phyloP scores from a whole-genome alignment of 1,139 yeast species.

The Meyerozyma smithsonii region DNA sequence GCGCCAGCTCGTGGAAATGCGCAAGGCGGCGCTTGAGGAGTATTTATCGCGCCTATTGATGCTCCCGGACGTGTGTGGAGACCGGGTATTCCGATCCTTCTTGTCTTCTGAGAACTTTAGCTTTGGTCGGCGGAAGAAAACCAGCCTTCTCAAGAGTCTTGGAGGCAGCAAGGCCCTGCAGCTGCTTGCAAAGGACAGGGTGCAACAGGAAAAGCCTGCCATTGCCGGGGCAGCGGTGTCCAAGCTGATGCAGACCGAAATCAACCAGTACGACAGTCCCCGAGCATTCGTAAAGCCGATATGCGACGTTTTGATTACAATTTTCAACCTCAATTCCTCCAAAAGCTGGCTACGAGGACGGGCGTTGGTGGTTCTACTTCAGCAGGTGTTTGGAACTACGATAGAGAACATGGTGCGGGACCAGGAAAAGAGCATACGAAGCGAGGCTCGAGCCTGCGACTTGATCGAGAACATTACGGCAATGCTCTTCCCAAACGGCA shows the following conservation, averaged over 20 bases:
- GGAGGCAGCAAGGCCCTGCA: background rate
- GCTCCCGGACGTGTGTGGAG: constrained; percentile 68
- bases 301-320: constrained; percentile 65
- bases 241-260: constrained; percentile 40
- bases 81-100: constrained; percentile 68
- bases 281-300: constrained; percentile 69
- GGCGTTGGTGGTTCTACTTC: constrained; percentile 75
- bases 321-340: constrained; percentile 65
- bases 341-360: constrained; percentile 81
- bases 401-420: constrained; percentile 66
- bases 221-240: constrained; percentile 9
- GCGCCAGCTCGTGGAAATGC: constrained; percentile 56
- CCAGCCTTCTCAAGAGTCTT: background rate
- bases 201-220: background rate
- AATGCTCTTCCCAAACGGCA: constrained; percentile 65
- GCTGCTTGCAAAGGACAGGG: background rate
- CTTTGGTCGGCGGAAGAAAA: background rate
- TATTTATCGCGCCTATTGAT: constrained; percentile 56
- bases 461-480: constrained; percentile 39
- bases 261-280: constrained; percentile 35
- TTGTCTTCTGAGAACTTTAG: constrained; percentile 65
- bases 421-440: constrained; percentile 29
- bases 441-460: constrained; percentile 48
- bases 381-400: constrained; percentile 84
- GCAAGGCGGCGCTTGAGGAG: constrained; percentile 56